Percentiles rank a stretch among this genome's conserved stretches.
Evolutionary conservation across 1,284 basidiomycete species (phyloP).

Genomic region (Kwoniella shivajii): DNA sequence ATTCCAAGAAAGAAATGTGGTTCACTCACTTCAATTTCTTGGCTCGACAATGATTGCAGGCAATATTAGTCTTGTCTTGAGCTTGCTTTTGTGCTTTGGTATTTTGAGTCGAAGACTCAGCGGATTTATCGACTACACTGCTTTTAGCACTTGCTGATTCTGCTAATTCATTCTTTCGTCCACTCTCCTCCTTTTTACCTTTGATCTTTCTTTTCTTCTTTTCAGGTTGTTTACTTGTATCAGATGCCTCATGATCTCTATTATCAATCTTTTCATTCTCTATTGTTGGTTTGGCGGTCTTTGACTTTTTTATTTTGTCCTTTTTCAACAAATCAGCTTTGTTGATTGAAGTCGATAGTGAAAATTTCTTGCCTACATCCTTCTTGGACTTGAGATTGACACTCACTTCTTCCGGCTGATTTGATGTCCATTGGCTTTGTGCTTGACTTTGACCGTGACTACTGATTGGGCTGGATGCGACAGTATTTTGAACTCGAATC

Average conservation of each 20-base stretch:
- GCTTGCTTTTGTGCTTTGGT: no score
- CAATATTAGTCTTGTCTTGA: slow-evolving; percentile 28
- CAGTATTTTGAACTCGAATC: slow-evolving; percentile 1
- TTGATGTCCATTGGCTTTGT: neutral
- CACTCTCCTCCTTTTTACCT: slow-evolving; percentile 4
- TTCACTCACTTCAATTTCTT: slow-evolving; percentile 38
- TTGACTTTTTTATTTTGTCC: neutral
- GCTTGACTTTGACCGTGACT: neutral
- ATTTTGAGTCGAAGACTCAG: no score
- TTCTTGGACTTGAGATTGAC: neutral
- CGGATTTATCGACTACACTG: neutral
- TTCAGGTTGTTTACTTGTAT: neutral
- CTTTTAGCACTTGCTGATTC: no score
- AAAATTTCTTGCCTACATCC: slow-evolving; percentile 6
- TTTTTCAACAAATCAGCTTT: neutral
- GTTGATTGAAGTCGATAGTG: slow-evolving; percentile 2
- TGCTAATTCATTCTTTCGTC: no score
- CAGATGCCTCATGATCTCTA: neutral
- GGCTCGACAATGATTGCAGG: slow-evolving; percentile 31
- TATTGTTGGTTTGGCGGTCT: slow-evolving; percentile 1
- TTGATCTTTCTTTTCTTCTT: slow-evolving; percentile 6
- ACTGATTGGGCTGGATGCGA: neutral
- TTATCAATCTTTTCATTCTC: slow-evolving; percentile 2
- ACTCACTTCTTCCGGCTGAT: neutral
- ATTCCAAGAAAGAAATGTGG: neutral